These are phyloP conservation scores for Exophiala xenobiotica DNA, from an alignment of 2,329 filamentous ascomycete species.

Conservation along the genomic window DNA sequence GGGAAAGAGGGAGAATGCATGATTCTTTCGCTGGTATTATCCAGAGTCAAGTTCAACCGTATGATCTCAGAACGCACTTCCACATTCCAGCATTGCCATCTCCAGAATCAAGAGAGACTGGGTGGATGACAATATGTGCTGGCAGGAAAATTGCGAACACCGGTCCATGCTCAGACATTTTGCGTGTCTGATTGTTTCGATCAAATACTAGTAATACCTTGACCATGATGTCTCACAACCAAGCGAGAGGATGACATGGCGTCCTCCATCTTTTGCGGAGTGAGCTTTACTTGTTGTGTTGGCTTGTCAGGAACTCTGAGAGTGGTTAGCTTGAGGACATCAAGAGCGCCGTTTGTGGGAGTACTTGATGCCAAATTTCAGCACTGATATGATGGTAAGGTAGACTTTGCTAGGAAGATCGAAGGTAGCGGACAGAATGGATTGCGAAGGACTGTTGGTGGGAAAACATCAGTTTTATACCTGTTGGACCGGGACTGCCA, in stretches of 20 bases:
- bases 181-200: conserved; percentile 25
- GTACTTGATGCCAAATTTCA: too few relatives aligned
- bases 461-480: too few relatives aligned
- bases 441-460: neutral
- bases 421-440: neutral
- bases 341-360: neutral
- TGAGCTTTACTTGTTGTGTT: conserved; percentile 20
- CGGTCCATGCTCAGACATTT: conserved; percentile 59
- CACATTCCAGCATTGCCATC: conserved; percentile 24
- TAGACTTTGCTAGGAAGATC: too few relatives aligned
- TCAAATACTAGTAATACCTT: conserved; percentile 48
- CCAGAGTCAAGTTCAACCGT: conserved; percentile 96
- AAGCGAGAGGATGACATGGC: conserved; percentile 25
- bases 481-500: too few relatives aligned
- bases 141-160: conserved; percentile 52
- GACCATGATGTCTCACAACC: conserved; percentile 37
- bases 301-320: conserved; percentile 3
- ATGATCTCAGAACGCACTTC: conserved; percentile 71
- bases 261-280: conserved; percentile 23
- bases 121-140: conserved; percentile 29
- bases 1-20: conserved; percentile 61
- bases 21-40: conserved; percentile 99
- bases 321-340: neutral
- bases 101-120: conserved; percentile 28
- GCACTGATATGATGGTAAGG: too few relatives aligned